Percentiles rank a stretch among this genome's conserved stretches.
Conservation (phyloP, 2,329 filamentous ascomycete genomes). For the Apiospora pterosperma region DNA sequence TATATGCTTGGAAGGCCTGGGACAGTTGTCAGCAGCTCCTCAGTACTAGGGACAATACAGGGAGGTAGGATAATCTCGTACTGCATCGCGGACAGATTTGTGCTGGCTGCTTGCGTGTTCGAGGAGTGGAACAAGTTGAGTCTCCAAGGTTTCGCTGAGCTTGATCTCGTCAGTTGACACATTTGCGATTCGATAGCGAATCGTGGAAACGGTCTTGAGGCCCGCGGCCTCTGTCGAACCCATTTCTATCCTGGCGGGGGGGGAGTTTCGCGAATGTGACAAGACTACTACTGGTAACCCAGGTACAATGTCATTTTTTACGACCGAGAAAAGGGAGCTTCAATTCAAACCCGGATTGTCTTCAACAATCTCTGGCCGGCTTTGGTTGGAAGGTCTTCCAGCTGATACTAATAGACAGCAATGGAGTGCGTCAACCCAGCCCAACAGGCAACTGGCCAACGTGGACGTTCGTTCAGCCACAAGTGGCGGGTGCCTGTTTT, state of each 20-base stretch:
- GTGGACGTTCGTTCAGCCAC: slow-evolving; percentile 1
- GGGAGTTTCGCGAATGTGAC: neutral
- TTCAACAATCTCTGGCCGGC: neutral
- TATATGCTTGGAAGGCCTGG: slow-evolving; percentile 48
- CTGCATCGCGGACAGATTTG: slow-evolving; percentile 63
- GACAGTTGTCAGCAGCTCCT: neutral
- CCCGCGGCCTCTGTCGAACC: slow-evolving; percentile 25
- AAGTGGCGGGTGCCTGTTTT: neutral
- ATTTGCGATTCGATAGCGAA: slow-evolving; percentile 29
- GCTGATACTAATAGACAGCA: slow-evolving; percentile 9
- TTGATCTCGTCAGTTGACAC: slow-evolving; percentile 76
- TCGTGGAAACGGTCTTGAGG: slow-evolving; percentile 29
- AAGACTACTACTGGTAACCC: neutral
- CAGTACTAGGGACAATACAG: neutral
- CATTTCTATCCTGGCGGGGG: slow-evolving; percentile 14
- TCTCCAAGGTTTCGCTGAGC: slow-evolving; percentile 72
- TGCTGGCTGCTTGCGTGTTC: slow-evolving; percentile 84
- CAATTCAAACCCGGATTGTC: neutral
- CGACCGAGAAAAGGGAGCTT: neutral
- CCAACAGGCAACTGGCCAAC: neutral
- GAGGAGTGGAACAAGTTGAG: slow-evolving; percentile 76
- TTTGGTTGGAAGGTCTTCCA: neutral
- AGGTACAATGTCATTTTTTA: neutral
- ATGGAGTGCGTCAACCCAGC: neutral
- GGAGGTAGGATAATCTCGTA: slow-evolving; percentile 11